phyloP scores from a whole-genome alignment of 768 basidiomycete genomes.

The Tricholoma sp. region DNA sequence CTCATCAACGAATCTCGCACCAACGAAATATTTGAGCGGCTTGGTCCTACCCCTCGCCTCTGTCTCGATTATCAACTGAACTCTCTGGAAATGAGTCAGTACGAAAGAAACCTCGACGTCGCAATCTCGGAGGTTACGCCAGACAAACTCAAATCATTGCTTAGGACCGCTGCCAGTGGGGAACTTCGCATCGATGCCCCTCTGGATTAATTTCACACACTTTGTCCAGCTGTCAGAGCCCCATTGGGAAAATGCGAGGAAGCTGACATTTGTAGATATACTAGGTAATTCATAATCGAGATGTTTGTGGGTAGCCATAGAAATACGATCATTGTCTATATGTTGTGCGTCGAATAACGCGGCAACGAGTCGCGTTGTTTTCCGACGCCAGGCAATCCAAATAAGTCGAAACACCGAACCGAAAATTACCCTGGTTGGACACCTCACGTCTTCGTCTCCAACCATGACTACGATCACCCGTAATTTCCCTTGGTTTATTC shows the following conservation, averaged over 20 bases:
- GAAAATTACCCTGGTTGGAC: neutral
- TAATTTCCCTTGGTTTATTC: constrained; percentile 82
- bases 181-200: neutral
- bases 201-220: no score
- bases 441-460: neutral
- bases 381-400: neutral
- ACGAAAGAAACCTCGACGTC: neutral
- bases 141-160: neutral
- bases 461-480: constrained; percentile 75
- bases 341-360: no score
- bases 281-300: no score
- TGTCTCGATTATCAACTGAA: neutral
- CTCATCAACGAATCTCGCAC: neutral
- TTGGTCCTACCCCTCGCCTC: neutral
- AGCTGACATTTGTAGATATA: no score
- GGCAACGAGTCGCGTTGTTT: no score
- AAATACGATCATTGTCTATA: no score
- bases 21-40: neutral
- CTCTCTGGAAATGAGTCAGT: neutral
- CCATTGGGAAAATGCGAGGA: no score
- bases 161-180: neutral
- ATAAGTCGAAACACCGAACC: neutral
- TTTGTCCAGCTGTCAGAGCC: no score
- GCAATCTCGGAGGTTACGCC: neutral
- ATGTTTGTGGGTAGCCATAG: no score